Evolutionary conservation across 148 eudicot genomes (phyloP), one percentile per base, ranked within the genome.

Genomic region (Rhododendron mucronatum): DNA sequence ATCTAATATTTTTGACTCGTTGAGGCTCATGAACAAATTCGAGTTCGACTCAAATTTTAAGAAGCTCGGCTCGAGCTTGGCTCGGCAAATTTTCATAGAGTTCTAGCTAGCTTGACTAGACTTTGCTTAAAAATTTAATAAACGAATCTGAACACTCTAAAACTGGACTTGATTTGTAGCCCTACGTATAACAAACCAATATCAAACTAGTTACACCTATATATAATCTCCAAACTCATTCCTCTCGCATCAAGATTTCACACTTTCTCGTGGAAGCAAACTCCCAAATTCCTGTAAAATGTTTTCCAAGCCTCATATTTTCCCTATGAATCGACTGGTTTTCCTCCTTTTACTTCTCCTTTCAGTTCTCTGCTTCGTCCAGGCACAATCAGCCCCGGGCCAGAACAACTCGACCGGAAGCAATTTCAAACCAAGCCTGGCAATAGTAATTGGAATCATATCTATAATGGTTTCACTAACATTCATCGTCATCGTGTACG

Each of bases 361-460:
- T 80, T 69, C 85, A 12, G 7, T 84, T 67, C 45, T 73, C 55
- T 86, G 78, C 30, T 35, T 65, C 59, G 89, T 83, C 20, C 80
- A 85, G 67, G 89, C 90, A 73, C 87, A 89, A 87, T 26, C 86
- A 53, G 83, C 84, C 35, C 67, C 85, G 33, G 76, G 51, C 76
- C 67, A 73, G 13, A 12, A 15, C 5, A 80, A 18, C n/a, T 26
- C 53, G 0, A 5, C 44, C 51, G 65, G 79, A 33, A 75, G 69
- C 78, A 89, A 83, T 55, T 92, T 94, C 85, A 92, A 93, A 76
- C 98, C 99, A 45, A 96, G 96, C 33, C 85, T 96, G n/a, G 96
- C 93, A 23, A 92, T 93, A 1, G 96, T 92, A 2, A 88, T 94
- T 12, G 95, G 93, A 14, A 89, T 94, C 39, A 92, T 96, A 3